Conservation (phyloP, 805 yeast species). For the Brettanomyces nanus region DNA sequence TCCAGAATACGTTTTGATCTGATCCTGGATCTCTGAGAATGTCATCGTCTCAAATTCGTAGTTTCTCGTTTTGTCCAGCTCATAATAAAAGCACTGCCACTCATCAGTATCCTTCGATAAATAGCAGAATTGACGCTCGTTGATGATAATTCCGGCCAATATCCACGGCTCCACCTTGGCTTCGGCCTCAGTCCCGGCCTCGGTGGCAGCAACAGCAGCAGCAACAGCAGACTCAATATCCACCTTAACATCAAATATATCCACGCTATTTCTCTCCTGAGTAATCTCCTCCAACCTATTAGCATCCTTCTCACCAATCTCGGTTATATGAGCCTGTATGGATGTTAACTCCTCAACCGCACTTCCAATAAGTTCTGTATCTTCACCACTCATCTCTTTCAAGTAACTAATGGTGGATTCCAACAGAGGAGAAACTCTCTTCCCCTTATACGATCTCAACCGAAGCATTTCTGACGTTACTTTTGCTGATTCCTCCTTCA, state of each 20-base stretch:
- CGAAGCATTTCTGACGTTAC: constrained; percentile 11
- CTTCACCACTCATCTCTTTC: constrained; percentile 9
- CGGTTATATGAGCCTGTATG: constrained; percentile 10
- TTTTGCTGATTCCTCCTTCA: constrained; percentile 3
- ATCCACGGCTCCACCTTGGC: constrained; percentile 29
- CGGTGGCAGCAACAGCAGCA: too few relatives aligned
- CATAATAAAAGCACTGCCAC: constrained; percentile 27
- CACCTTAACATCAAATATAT: constrained; percentile 20
- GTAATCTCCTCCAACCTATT: constrained; percentile 11
- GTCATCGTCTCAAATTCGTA: constrained; percentile 13
- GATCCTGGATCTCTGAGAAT: constrained; percentile 21
- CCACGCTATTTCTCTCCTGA: constrained; percentile 12
- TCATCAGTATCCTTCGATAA: constrained; percentile 6
- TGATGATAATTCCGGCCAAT: constrained; percentile 29
- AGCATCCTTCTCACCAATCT: constrained; percentile 6
- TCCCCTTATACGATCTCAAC: constrained; percentile 26
- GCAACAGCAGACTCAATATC: too few relatives aligned
- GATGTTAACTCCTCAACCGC: constrained; percentile 17
- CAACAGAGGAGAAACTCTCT: constrained; percentile 19
- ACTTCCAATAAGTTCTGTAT: constrained; percentile 5
- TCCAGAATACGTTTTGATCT: constrained; percentile 14
- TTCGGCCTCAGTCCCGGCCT: constrained; percentile 12
- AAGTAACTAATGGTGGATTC: constrained; percentile 21
- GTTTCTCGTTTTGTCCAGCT: constrained; percentile 19
- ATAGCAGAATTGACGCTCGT: constrained; percentile 25